These are phyloP conservation scores for Sugiyamaella grinbergsii DNA, from an alignment of 1,139 yeast genomes.

Conservation along the genomic window DNA sequence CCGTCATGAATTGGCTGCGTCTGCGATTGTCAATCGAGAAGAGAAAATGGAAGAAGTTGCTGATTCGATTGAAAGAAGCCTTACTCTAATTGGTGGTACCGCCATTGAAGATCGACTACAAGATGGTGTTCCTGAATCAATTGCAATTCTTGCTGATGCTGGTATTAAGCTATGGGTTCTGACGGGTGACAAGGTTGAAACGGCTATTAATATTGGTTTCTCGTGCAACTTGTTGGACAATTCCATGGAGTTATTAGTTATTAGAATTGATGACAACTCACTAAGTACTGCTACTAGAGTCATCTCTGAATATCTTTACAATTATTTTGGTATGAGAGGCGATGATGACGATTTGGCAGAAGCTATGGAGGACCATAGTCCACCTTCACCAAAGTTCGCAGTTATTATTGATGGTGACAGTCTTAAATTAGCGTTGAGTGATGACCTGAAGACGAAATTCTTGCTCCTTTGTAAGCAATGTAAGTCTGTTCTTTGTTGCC, in stretches of 20 bases:
- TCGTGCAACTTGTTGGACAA: slow-evolving; percentile 87
- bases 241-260: slow-evolving; percentile 82
- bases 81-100: slow-evolving; percentile 86
- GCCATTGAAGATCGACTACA: slow-evolving; percentile 97
- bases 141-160: slow-evolving; percentile 78
- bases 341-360: slow-evolving; percentile 56
- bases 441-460: slow-evolving; percentile 67
- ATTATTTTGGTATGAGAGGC: slow-evolving; percentile 66
- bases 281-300: slow-evolving; percentile 55
- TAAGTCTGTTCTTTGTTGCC: slow-evolving; percentile 89
- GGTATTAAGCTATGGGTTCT: slow-evolving; percentile 97
- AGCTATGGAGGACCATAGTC: slow-evolving; percentile 71
- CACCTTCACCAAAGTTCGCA: slow-evolving; percentile 78
- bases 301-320: slow-evolving; percentile 60
- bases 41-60: slow-evolving; percentile 75
- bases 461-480: slow-evolving; percentile 88
- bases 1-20: slow-evolving; percentile 69
- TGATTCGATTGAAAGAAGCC: slow-evolving; percentile 73
- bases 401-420: slow-evolving; percentile 94
- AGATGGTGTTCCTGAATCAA: slow-evolving; percentile 94
- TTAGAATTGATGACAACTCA: slow-evolving; percentile 51
- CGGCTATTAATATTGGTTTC: slow-evolving; percentile 96
- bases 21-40: slow-evolving; percentile 77
- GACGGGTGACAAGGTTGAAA: slow-evolving; percentile 97
- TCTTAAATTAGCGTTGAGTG: slow-evolving; percentile 66